Evolutionary conservation across 2,329 filamentous ascomycete genomes (phyloP).

Genomic region (Aspergillus sp.): DNA sequence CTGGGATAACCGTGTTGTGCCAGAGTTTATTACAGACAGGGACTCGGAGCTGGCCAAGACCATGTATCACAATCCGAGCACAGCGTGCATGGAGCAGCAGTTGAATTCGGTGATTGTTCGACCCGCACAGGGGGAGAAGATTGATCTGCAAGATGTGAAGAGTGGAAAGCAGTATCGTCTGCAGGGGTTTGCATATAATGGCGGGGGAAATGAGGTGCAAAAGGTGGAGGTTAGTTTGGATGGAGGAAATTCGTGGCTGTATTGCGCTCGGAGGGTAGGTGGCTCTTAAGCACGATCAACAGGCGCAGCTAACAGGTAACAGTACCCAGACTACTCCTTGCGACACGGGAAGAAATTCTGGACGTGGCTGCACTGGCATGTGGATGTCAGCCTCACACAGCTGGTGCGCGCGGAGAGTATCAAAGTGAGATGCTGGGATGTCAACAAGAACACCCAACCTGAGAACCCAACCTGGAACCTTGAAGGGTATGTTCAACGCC

Average conservation of each 20-base stretch:
- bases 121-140: constrained; percentile 52
- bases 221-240: constrained; percentile 56
- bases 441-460: constrained; percentile 58
- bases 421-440: constrained; percentile 54
- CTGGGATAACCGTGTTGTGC: constrained; percentile 56
- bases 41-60: constrained; percentile 53
- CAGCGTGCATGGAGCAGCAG: constrained; percentile 55
- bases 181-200: constrained; percentile 55
- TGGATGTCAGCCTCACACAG: constrained; percentile 53
- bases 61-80: constrained; percentile 55
- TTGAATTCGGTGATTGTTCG: constrained; percentile 54
- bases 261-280: constrained; percentile 46
- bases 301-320: background rate
- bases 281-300: background rate
- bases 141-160: constrained; percentile 44
- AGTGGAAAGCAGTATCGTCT: constrained; percentile 50
- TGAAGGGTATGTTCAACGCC: background rate
- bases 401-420: constrained; percentile 51
- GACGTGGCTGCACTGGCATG: constrained; percentile 59
- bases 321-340: constrained; percentile 54
- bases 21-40: constrained; percentile 54
- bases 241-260: constrained; percentile 53
- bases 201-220: constrained; percentile 55
- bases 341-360: constrained; percentile 59
- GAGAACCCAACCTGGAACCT: constrained; percentile 53